Base-by-base conservation (phyloP, 2,329 filamentous ascomycete species). In the Macrophomina tecta region DNA sequence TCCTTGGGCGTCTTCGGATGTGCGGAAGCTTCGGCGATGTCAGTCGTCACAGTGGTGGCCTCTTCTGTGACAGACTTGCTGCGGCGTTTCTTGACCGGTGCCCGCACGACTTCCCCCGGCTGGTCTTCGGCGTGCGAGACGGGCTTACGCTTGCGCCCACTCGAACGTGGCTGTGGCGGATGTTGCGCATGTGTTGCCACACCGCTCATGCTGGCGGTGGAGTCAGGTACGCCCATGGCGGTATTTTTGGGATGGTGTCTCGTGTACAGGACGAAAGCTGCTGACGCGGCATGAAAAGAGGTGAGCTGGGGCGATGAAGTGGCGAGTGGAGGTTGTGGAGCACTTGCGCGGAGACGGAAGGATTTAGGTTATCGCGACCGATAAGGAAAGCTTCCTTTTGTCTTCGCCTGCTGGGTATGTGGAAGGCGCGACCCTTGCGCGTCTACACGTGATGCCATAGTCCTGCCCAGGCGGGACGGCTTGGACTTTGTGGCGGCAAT, bases 1-100 rank as follows among this genome's bases (percentile, higher is more conserved):
- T 70, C 72, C 49, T 68, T 72, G 6, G 64, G 66, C 5, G 68
- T 68, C 38, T 70, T 56, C 5, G 63, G 18, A 53, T 63, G 34
- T 18, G 16, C 56, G 56, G 42, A 46, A 28, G 30, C 16, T 12
- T 14, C 23, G 48, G 18, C 32, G 8, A n/a, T 16, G 16, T 46
- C 65, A 7, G 36, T 45, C n/a, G 28, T 4, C 12, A n/a, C 11
- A 11, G 28, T 16, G 28, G 18, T 16, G 18, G 12, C 18, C 28
- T 16, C 16, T n/a, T 40, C 45, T 40, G 11, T 38, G 36, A 32
- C 32, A n/a, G 64, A 34, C 18, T 53, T 52, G 55, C 18, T 42
- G 55, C 55, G 49, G 46, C 45, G 48, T 34, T 53, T 66, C 64
- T 51, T 42, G 40, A 36, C 42, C 5, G 40, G 28, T 23, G 18